Base-by-base conservation (phyloP, 306 rosid genomes). In the Dalbergia cultrata region DNA sequence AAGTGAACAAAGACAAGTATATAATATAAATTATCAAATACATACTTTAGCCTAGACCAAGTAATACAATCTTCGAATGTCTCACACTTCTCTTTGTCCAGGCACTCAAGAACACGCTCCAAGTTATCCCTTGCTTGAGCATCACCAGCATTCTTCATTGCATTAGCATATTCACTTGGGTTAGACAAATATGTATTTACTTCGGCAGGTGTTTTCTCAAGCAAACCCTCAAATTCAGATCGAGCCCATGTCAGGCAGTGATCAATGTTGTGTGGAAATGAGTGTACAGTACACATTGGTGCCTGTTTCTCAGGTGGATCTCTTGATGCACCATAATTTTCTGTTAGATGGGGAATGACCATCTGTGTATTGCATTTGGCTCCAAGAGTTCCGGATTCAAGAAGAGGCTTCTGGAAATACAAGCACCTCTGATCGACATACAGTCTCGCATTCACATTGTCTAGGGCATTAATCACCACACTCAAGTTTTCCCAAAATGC, bases 181-280 rank as follows among this genome's bases (percentile, higher is more conserved):
- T 89, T 95, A 65, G 97, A 83, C 82, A 95, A 80, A 86, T 80
- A 95, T 59, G 93, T 87, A 79, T 95, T 95, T 61, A 93, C 99
- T 83, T 95, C 99, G 61, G 97, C 90, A 0, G 99, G 98, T 71
- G 96, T 95, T 87, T 95, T 95, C 92, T 93, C 99, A 57, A 95
- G 90, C 86, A 93, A 87, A 59, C 99, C 99, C 89, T 95, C 99
- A 78, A 95, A 95, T 83, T 95, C 99, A 13, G 99, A 95, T 78
- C 99, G 93, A 69, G 98, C 99, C 99, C 99, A 95, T 43, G 99
- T 95, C 91, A 95, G 85, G 89, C 99, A 95, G 79, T 95, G 99
- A 57, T 95, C 98, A 75, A 95, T 95, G 82, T 93, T 95, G 90
- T 95, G 98, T 0, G 99, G 99, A 82, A 95, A 95, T 4, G 99